Percentiles rank a stretch among this genome's conserved stretches.
Conservation (phyloP, 2,329 filamentous ascomycete species). For the Colletotrichum gigasporum region DNA sequence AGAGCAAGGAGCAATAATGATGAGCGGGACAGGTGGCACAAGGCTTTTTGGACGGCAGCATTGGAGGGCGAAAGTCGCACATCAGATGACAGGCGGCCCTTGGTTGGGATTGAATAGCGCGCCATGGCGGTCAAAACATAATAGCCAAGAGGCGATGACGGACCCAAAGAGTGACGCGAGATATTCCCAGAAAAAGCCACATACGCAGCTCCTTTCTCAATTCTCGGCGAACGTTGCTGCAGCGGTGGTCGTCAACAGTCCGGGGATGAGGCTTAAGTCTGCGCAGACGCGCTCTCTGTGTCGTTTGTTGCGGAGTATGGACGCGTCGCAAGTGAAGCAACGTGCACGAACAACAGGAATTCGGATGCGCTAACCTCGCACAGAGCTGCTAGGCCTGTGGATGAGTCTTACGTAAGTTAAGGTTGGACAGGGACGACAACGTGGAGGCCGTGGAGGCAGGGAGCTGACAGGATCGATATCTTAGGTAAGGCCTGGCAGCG, state of each 20-base stretch:
- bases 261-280: constrained; percentile 9
- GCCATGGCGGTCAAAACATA: constrained; percentile 49
- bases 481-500: background rate
- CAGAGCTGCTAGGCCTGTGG: background rate
- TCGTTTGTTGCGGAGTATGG: background rate
- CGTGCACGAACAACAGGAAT: background rate
- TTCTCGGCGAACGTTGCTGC: background rate
- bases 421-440: constrained; percentile 6
- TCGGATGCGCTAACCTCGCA: background rate
- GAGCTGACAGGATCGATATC: background rate
- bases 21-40: constrained; percentile 76
- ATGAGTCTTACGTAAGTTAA: constrained; percentile 4
- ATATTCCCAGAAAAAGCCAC: background rate
- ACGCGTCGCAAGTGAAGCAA: constrained; percentile 19
- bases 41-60: constrained; percentile 69
- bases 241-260: background rate
- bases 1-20: constrained; percentile 78
- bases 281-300: constrained; percentile 4
- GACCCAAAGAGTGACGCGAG: no score
- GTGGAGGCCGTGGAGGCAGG: background rate
- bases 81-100: constrained; percentile 75
- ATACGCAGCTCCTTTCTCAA: background rate
- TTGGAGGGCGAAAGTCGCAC: constrained; percentile 74
- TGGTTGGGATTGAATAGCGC: constrained; percentile 74
- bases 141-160: background rate